Percentiles rank a stretch among this genome's conserved stretches.
phyloP scores from a whole-genome alignment of 164 flowering plant genomes.

The Nymphaea colorata region DNA sequence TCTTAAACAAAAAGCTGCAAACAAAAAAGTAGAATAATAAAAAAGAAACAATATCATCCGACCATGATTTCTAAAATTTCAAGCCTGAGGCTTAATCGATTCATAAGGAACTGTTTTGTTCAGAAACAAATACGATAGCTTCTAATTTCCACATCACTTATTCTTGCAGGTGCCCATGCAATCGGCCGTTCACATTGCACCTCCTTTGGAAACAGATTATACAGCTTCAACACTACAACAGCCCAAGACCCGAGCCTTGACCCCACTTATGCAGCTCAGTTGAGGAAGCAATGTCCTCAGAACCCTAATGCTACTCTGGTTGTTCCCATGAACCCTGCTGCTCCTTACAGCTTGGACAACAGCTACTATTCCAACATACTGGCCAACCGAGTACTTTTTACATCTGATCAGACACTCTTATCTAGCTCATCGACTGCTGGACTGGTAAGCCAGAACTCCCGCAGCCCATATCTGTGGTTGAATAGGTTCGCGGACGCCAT shows the following conservation, averaged over 20 bases:
- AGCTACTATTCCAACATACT: slow-evolving; percentile 26
- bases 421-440: slow-evolving; percentile 20
- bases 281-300: slow-evolving; percentile 33
- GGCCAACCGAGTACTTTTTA: slow-evolving; percentile 29
- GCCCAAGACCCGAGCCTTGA: slow-evolving; percentile 38
- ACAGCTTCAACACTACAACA: slow-evolving; percentile 25
- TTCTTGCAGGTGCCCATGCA: slow-evolving; percentile 47
- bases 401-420: slow-evolving; percentile 47
- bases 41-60: no score
- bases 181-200: slow-evolving; percentile 46
- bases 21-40: no score
- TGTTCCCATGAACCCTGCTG: slow-evolving; percentile 32
- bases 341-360: slow-evolving; percentile 21
- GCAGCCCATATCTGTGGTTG: slow-evolving; percentile 16
- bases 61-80: not conserved
- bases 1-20: no score
- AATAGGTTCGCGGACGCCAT: slow-evolving; percentile 41
- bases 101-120: no score
- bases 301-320: slow-evolving; percentile 16
- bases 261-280: slow-evolving; percentile 19
- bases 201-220: slow-evolving; percentile 26
- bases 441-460: slow-evolving; percentile 28
- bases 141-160: no score
- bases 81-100: not conserved
- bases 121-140: no score